Evolutionary conservation across 768 basidiomycete species (phyloP).

Genomic region (Hortiboletus campestris): DNA sequence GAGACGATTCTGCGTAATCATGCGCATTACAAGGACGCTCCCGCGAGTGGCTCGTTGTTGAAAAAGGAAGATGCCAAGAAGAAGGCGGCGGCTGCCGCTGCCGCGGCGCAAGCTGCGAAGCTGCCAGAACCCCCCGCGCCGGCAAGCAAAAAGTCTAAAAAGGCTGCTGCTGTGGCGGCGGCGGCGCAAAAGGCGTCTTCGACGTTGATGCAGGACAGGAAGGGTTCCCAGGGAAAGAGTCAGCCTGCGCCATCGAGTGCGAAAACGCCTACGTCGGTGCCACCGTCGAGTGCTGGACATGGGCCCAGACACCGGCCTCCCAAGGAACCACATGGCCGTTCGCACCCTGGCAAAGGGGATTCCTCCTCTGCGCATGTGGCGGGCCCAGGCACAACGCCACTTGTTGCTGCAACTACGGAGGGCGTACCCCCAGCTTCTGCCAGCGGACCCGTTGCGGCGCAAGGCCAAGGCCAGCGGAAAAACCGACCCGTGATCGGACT

Average conservation of each 20-base stretch:
- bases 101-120: constrained; percentile 26
- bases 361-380: background rate
- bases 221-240: constrained; percentile 1
- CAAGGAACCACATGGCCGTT: constrained; percentile 17
- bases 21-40: constrained; percentile 62
- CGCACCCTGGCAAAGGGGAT: constrained; percentile 13
- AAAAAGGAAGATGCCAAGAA: constrained; percentile 43
- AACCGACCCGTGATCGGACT: constrained; percentile 60
- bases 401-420: background rate
- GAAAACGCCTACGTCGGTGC: constrained; percentile 10
- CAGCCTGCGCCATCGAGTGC: constrained; percentile 10
- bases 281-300: background rate
- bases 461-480: constrained; percentile 34
- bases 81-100: constrained; percentile 20
- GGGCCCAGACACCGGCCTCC: constrained; percentile 17
- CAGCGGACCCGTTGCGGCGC: background rate
- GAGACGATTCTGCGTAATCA: constrained; percentile 71
- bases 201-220: background rate
- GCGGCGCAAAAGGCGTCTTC: constrained; percentile 25
- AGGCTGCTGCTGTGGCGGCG: constrained; percentile 21
- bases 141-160: constrained; percentile 38
- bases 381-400: background rate
- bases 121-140: constrained; percentile 26
- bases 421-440: constrained; percentile 7
- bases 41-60: constrained; percentile 26